Evolutionary conservation across 345 rosid species (phyloP), one percentile per base, ranked within the genome.

Genomic region (Moricandia arvensis): DNA sequence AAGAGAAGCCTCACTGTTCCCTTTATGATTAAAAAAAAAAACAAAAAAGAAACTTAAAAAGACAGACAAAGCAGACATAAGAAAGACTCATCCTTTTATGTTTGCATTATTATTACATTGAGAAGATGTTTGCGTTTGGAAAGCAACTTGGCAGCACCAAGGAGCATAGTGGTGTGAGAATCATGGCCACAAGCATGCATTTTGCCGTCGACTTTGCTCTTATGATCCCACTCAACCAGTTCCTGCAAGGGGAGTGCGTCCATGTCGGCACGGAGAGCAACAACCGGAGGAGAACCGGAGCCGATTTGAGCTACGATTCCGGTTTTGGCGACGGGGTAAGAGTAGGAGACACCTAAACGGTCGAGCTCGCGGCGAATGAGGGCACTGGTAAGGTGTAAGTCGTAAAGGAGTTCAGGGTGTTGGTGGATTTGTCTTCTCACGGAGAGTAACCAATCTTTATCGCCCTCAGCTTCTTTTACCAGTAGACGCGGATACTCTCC

Each of bases 121-220:
- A 94, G 90, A 12, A 58, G 35, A 68, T 86, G 81, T 71, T 89
- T 79, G 37, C 89, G 91, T 73, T 86, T 86, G 77, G 80, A 80
- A 71, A 94, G 97, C 81, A n/a, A n/a, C n/a, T n/a, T n/a, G n/a
- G n/a, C n/a, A n/a, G n/a, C n/a, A n/a, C n/a, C n/a, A n/a, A n/a
- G 95, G 17, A 90, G 90, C 93, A 89, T 94, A 1, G 98, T 83
- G 5, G 95, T 86, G 62, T 89, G 96, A 16, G 88, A 85, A 77
- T 94, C 96, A 45, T 91, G 96, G 0, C 97, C 98, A 35, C 97
- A 91, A 4, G 84, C 95, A 59, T 94, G 97, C 98, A 94, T 91
- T 79, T 74, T 84, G 3, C 96, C 91, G 60, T 89, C 87, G 34
- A 84, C 76, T 77, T 87, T 90, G 77, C 97, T 89, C 90, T 82